Conservation (phyloP, 1,139 yeast genomes). For the Suhomyces panamericanus region DNA sequence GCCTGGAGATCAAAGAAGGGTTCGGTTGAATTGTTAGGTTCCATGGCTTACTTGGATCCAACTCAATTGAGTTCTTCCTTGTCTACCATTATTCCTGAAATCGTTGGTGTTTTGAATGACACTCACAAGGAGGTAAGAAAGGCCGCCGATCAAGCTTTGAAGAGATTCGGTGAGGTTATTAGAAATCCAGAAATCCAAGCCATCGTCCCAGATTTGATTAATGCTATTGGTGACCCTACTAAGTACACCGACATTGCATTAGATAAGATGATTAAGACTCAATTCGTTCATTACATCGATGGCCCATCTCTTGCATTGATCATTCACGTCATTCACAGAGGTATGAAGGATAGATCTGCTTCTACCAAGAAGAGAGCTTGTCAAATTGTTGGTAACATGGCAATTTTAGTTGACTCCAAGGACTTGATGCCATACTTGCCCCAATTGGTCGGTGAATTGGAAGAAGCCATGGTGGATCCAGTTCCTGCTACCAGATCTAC, state of each 20-base stretch:
- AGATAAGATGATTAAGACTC: slow-evolving; percentile 82
- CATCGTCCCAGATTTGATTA: slow-evolving; percentile 82
- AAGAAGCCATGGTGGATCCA: slow-evolving; percentile 96
- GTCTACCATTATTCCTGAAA: slow-evolving; percentile 90
- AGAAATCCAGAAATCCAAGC: slow-evolving; percentile 95
- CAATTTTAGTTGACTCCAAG: slow-evolving; percentile 84
- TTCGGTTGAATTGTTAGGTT: slow-evolving; percentile 91
- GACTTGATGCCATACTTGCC: slow-evolving; percentile 85
- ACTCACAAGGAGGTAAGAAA: slow-evolving; percentile 95
- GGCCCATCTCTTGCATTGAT: slow-evolving; percentile 96
- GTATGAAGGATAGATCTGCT: slow-evolving; percentile 92
- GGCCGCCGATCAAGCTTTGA: slow-evolving; percentile 88
- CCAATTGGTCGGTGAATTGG: slow-evolving; percentile 76
- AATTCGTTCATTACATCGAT: slow-evolving; percentile 95
- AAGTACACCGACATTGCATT: slow-evolving; percentile 84
- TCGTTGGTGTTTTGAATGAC: slow-evolving; percentile 92
- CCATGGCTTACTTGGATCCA: slow-evolving; percentile 98
- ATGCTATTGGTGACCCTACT: slow-evolving; percentile 96
- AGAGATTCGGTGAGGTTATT: slow-evolving; percentile 94
- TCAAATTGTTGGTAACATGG: slow-evolving; percentile 98
- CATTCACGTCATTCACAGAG: slow-evolving; percentile 92
- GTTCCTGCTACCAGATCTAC: slow-evolving; percentile 97
- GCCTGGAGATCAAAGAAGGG: slow-evolving; percentile 98
- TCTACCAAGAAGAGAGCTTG: slow-evolving; percentile 90
- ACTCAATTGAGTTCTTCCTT: slow-evolving; percentile 87